Base-by-base conservation (phyloP, 495 filamentous ascomycete species). In the Chaetomium cochliodes region DNA sequence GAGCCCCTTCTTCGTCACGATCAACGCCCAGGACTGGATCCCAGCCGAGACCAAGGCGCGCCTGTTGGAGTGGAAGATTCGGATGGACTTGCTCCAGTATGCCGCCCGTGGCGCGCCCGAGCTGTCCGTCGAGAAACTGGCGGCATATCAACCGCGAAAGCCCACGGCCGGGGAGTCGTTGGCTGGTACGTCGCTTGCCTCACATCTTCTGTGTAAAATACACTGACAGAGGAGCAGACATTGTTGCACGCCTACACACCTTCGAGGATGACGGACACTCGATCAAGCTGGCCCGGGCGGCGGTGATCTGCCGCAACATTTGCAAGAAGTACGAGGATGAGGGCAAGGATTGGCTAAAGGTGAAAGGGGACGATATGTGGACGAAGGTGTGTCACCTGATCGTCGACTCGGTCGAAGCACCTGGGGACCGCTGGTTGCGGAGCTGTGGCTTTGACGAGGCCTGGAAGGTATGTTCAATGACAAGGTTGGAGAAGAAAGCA, bases 241-340 rank as follows among this genome's bases (percentile, higher is more conserved):
- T 93, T 22, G 81, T 90, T 54, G 69, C 80, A 12, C 78, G 86
- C 6, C 77, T 87, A 12, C 77, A 80, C 44, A 62, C 64, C 20
- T 78, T 85, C 46, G 69, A 80, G 0, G 93, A 96, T 67, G 91
- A 96, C 73, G 92, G 92, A 0, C 92, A 97, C 74, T 73, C 85
- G 26, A 75, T 84, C 56, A 96, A 97, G 74, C 72, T 94, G 6
- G 79, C 86, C 22, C 77, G 93, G 33, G 90, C 92, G 4, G 68
- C 92, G 15, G 78, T 85, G 54, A 49, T 79, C 39, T 77, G 74
- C 62, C 67, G 72, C 53, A 63, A 73, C 11, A 42, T 71, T 8
- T 71, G 70, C 53, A 54, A 62, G 44, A 65, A 66, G 64, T 77
- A 74, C 54, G 76, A 71, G 5, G 71, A 79, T 44, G 74, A 71